phyloP scores from a whole-genome alignment of 768 basidiomycete species.

The Boletellus ananas region DNA sequence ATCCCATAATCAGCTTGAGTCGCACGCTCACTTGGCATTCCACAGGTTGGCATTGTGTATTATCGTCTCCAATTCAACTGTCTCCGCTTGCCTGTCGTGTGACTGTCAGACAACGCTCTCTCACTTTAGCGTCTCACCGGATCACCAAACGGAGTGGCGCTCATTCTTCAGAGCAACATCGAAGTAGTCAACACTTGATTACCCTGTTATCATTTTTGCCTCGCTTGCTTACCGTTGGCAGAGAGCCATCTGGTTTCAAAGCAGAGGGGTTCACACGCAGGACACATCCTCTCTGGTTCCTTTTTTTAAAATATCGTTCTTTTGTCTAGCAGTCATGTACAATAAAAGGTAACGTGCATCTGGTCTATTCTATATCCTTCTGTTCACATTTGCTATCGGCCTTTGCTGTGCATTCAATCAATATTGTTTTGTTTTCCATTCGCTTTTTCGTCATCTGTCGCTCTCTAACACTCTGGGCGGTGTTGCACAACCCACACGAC shows the following conservation, averaged over 20 bases:
- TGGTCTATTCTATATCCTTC: neutral
- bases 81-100: slow-evolving; percentile 8
- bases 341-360: slow-evolving; percentile 15
- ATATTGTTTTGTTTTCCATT: neutral
- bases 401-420: neutral
- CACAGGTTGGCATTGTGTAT: slow-evolving; percentile 32
- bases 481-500: slow-evolving; percentile 64
- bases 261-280: slow-evolving; percentile 51
- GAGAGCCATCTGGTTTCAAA: slow-evolving; percentile 26
- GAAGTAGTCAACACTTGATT: slow-evolving; percentile 28
- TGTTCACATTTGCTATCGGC: neutral
- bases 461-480: slow-evolving; percentile 98
- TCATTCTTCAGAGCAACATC: slow-evolving; percentile 85
- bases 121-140: slow-evolving; percentile 85
- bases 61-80: slow-evolving; percentile 33
- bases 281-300: slow-evolving; percentile 31
- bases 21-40: slow-evolving; percentile 10
- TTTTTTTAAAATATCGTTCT: neutral
- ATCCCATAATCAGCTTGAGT: slow-evolving; percentile 20
- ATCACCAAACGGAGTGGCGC: slow-evolving; percentile 58
- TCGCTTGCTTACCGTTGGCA: slow-evolving; percentile 30
- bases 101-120: slow-evolving; percentile 42
- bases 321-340: neutral
- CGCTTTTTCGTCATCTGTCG: slow-evolving; percentile 26
- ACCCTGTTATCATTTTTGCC: slow-evolving; percentile 40